These are phyloP conservation scores for Xylaria acuta DNA, from an alignment of 495 filamentous ascomycete species.

Conservation along the genomic window DNA sequence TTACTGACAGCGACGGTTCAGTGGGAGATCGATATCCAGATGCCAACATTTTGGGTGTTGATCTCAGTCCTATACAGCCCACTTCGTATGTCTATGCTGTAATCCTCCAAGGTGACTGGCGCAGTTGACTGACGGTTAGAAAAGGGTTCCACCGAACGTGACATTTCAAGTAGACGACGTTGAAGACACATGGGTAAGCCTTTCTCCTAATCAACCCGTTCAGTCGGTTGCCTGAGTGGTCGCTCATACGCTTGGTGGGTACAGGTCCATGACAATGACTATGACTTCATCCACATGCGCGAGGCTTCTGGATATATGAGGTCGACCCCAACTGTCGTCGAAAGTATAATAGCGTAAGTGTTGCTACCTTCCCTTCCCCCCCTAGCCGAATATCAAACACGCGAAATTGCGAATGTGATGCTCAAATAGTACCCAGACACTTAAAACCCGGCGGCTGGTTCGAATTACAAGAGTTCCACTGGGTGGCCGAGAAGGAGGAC, in stretches of 20 bases:
- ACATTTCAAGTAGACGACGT: slow-evolving; percentile 51
- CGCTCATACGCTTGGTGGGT: slow-evolving; percentile 1
- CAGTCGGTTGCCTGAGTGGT: neutral
- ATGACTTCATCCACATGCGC: slow-evolving; percentile 34
- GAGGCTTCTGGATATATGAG: slow-evolving; percentile 28
- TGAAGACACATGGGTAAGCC: slow-evolving; percentile 46
- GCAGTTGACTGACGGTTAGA: slow-evolving; percentile 19
- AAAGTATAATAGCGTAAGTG: slow-evolving; percentile 22
- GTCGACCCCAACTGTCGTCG: slow-evolving; percentile 21
- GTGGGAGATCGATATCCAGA: slow-evolving; percentile 30
- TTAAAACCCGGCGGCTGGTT: slow-evolving; percentile 37
- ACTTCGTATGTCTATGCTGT: slow-evolving; percentile 23
- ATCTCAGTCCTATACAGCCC: slow-evolving; percentile 57
- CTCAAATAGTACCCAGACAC: slow-evolving; percentile 22
- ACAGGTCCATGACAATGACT: slow-evolving; percentile 27
- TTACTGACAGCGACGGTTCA: slow-evolving; percentile 9
- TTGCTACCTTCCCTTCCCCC: neutral
- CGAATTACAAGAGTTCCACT: slow-evolving; percentile 33
- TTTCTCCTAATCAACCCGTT: neutral
- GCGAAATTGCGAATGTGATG: neutral
- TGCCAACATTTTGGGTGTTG: slow-evolving; percentile 33
- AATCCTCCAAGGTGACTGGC: neutral
- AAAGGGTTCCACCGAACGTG: slow-evolving; percentile 43
- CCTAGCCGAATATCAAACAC: neutral
- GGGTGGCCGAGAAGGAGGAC: slow-evolving; percentile 29